Evolutionary conservation across 495 filamentous ascomycete species (phyloP), one percentile per base, ranked within the genome.

Genomic region (Hypoxylon perforatum): DNA sequence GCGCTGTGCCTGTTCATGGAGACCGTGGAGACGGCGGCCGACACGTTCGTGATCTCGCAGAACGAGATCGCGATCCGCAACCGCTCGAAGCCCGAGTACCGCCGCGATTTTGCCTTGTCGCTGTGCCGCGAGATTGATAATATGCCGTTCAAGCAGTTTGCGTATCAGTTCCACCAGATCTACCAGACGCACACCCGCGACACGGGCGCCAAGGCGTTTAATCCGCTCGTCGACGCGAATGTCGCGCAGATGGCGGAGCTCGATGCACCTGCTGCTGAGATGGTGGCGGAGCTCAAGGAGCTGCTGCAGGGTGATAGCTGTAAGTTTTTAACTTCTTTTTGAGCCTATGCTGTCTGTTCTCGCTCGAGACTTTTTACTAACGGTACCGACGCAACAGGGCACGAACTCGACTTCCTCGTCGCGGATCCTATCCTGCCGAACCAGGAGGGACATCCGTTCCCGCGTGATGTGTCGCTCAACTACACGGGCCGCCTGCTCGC

Each of bases 1-100:
- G 75, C 83, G 3, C 75, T 85, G 21, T 82, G 80, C 41, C 75
- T 85, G 38, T 84, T 83, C 66, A 84, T 85, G 76, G 83, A 85
- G 67, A 69, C 69, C 21, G 75, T 84, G 41, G 80, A 85, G 72
- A 75, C 74, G 17, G 80, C 82, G 2, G 80, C 82, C 30, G 82
- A 85, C 66, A 76, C 72, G 11, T 83, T 82, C 52, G 77, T 82
- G 39, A 73, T 82, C 30, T 77, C 76, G 51, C 78, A 84, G 65
- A 82, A 79, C 63, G 75, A 81, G 72, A 77, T 80, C 66, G 60
- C 71, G n/a, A 44, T 80, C 50, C 75, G 77, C 30, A 75, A 69
- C 46, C 64, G 65, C 23, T 50, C 44, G 3, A 42, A 55, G 11
- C 65, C 76, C 18, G 65, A 67, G 38, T 78, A 76, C 70, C 77